phyloP scores from a whole-genome alignment of 73 alveolate genomes.

The Tetrahymena elliotti region DNA sequence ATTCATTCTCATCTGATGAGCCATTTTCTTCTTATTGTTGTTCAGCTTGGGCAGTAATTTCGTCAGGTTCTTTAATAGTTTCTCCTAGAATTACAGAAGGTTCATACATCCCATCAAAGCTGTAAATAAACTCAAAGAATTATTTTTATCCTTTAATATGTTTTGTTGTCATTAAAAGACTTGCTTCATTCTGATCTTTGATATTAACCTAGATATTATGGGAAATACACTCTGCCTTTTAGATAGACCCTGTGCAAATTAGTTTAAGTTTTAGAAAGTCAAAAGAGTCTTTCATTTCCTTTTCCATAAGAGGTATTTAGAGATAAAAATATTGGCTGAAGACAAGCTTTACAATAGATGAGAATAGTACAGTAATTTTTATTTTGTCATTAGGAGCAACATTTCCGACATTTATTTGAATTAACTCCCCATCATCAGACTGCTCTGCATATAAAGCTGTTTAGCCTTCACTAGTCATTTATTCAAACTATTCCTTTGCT shows the following conservation, averaged over 20 bases:
- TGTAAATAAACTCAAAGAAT: not conserved
- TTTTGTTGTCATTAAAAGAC: not conserved
- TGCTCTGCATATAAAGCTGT: not conserved
- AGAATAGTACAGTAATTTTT: not conserved
- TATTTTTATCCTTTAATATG: not conserved
- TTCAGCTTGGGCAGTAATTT: not conserved
- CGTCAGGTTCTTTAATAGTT: not conserved
- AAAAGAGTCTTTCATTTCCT: not conserved
- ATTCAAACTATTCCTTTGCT: not conserved
- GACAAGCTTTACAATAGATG: not conserved
- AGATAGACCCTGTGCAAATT: not conserved
- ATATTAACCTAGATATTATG: not conserved
- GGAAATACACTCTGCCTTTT: not conserved
- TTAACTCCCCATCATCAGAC: not conserved
- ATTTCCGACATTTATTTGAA: not conserved
- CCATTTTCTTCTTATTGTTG: not conserved
- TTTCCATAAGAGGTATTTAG: not conserved
- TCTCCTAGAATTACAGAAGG: not conserved
- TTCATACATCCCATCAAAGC: not conserved
- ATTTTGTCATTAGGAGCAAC: not conserved
- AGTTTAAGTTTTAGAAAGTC: not conserved
- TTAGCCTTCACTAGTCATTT: not conserved
- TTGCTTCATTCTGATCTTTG: not conserved
- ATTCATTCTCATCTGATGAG: not conserved
- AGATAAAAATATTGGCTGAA: not conserved